Base-by-base conservation (phyloP, 176 grass and related monocot species). In the Hordeum vulgare region DNA sequence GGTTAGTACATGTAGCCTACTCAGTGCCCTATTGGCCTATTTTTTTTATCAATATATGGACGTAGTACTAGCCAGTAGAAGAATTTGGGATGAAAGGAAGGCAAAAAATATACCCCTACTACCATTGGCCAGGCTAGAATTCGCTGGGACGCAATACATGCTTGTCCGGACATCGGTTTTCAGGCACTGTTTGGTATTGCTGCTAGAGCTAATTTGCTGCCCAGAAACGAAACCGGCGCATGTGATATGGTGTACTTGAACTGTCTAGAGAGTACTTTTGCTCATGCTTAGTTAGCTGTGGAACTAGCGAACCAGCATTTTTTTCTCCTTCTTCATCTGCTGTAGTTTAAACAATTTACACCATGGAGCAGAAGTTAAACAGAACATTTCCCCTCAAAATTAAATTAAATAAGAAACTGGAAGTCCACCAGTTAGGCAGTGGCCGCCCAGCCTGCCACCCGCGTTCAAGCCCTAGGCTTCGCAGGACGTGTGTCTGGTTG, bases 181-280 rank as follows among this genome's bases (percentile, higher is more conserved):
- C 41, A 4, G 24, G 18, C 3, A 41, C 36, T 14, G 6, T 40
- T 1, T 21, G 45, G 45, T 60, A 44, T 33, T 72, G 21, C 53
- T 51, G 36, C 26, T 61, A 37, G 11, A 11, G 35, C 57, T 86
- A 33, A 5, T 36, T 17, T 74, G 44, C 17, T 26, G 27, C 49
- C 49, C 36, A 8, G 27, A 39, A 26, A 58, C 66, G 17, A 86
- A 79, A 86, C 45, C 17, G 26, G 34, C 34, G 74, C 88, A 90
- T 90, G 88, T 59, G 74, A 83, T 90, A 90, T 86, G 81, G 83
- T 73, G 83, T 51, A 77, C 34, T 20, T 20, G 9, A 17, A 73
- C 70, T 73, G 37, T 44, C 6, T 49, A n/a, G 23, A 35, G 33
- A 42, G 67, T 61, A 71, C 5, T 71, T 70, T 61, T 25, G 3